Evolutionary conservation across 2,329 filamentous ascomycete species (phyloP), one percentile per base, ranked within the genome.

Genomic region (Tympanopsis confertula): DNA sequence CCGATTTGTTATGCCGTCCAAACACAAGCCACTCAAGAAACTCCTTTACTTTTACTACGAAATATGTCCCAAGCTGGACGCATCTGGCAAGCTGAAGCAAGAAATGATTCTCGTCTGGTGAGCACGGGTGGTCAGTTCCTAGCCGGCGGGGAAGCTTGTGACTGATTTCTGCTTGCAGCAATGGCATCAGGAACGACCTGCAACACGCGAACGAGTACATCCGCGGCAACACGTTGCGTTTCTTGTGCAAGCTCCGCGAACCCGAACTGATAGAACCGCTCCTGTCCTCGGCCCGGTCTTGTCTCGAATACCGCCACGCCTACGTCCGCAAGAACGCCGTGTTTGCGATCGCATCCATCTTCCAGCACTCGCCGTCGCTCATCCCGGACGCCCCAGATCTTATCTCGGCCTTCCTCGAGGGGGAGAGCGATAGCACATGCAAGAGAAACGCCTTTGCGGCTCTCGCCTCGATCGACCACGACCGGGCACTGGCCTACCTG

Each of bases 41-140:
- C 74, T 98, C 43, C 75, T 98, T 39, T 98, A 98, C 66, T 91
- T 98, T 62, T 98, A 96, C 69, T 95, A 96, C 59, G 91, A 98
- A 65, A 91, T 96, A 58, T 96, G 91, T 60, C 91, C 89, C 30
- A 98, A 98, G 68, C 79, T 87, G 41, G 91, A 98, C 61, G 71
- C 80, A 38, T 80, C 71, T 55, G 91, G 91, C 54, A 98, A 96
- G 72, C 69, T 98, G 46, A 95, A 95, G 71, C 91, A 98, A 65
- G 91, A 98, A 66, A 95, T 95, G 86, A 98, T 98, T 59, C 67
- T 98, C 54, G 91, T 98, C 52, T 98, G 91, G 89, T 95, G 70
- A 57, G 59, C 50, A 32, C n/a, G n/a, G n/a, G n/a, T n/a, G n/a
- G n/a, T n/a, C n/a, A n/a, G n/a, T n/a, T n/a, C n/a, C n/a, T n/a